phyloP scores from a whole-genome alignment of 1,284 basidiomycete species.

The Dichomitus squalens region DNA sequence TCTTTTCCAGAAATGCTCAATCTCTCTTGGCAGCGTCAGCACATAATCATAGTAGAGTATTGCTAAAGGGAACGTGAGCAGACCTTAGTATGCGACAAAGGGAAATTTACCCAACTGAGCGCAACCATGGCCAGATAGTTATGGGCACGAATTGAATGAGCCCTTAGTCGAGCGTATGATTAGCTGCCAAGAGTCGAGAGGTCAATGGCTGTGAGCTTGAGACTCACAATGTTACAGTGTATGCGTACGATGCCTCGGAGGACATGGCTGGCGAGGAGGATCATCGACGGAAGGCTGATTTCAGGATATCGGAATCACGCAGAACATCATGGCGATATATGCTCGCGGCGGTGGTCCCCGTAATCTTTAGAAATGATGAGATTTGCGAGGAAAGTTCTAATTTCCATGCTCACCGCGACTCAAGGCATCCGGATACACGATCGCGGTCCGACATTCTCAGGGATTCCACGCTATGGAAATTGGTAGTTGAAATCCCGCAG shows the following conservation, averaged over 20 bases:
- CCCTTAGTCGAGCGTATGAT: not conserved
- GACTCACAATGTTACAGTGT: not conserved
- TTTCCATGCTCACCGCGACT: not conserved
- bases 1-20: conserved; percentile 15
- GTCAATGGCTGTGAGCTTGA: too few relatives aligned
- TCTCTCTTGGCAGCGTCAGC: conserved; percentile 7
- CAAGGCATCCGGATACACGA: not conserved
- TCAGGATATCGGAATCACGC: not conserved
- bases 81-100: not conserved
- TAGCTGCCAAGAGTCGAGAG: too few relatives aligned
- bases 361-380: not conserved
- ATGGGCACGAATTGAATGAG: conserved; percentile 1
- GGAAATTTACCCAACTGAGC: not conserved
- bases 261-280: not conserved
- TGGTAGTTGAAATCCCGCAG: not conserved
- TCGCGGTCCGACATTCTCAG: not conserved
- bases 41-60: conserved; percentile 16
- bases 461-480: not conserved
- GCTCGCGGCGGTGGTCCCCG: not conserved
- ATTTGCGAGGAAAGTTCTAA: too few relatives aligned
- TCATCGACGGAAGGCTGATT: not conserved
- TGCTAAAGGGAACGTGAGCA: not conserved
- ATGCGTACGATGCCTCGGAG: not conserved
- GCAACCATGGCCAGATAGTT: conserved; percentile 7
- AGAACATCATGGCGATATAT: not conserved